Conservation (phyloP, 148 eudicot genomes). For the Polygonum aviculare region DNA sequence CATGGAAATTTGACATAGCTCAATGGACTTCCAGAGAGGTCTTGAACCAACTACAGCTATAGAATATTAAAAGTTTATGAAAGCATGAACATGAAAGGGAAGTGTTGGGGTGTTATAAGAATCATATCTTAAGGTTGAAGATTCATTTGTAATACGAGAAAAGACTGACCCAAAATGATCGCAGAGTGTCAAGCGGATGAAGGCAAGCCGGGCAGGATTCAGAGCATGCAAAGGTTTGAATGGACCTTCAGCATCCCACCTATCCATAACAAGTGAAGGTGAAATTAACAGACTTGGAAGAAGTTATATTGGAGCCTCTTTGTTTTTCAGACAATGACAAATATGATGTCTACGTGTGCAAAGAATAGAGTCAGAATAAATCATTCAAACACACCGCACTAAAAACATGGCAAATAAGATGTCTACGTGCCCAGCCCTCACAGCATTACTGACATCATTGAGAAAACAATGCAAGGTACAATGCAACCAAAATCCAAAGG, state of each 20-base stretch:
- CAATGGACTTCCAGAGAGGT: too few relatives aligned
- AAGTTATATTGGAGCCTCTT: background rate
- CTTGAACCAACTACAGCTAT: background rate
- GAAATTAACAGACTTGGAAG: background rate
- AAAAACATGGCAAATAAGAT: too few relatives aligned
- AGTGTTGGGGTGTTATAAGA: background rate
- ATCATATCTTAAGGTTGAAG: background rate
- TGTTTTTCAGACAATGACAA: background rate
- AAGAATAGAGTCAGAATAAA: background rate
- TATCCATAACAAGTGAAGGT: constrained; percentile 16
- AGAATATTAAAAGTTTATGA: background rate
- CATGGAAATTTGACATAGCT: too few relatives aligned
- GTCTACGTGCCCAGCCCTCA: background rate
- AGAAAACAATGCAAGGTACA: background rate
- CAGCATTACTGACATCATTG: background rate
- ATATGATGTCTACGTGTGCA: background rate
- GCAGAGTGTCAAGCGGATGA: constrained; percentile 80
- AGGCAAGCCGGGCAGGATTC: constrained; percentile 85
- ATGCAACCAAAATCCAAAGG: background rate
- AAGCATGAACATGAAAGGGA: background rate
- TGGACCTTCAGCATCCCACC: constrained; percentile 98
- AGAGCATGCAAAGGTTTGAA: constrained; percentile 83
- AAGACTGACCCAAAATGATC: constrained; percentile 62
- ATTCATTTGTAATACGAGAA: background rate
- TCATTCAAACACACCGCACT: background rate